Base-by-base conservation (phyloP, 768 basidiomycete genomes). In the Psilocybe cyanescens region DNA sequence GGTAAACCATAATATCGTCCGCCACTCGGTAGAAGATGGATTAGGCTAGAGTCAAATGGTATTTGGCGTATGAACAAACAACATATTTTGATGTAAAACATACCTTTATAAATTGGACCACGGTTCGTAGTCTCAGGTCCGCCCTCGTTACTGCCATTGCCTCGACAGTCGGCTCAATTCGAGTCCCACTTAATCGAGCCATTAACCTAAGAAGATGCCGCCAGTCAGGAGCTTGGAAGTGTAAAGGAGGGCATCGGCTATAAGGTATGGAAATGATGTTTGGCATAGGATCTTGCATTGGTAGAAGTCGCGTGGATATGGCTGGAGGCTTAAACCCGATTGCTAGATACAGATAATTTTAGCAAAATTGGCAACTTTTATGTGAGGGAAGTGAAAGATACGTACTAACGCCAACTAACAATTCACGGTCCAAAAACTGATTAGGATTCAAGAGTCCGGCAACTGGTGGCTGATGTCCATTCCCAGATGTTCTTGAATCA, bases 101-200 rank as follows among this genome's bases (percentile, higher is more conserved):
- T 66, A 91, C 92, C 79, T 87, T 90, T 53, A 92, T 80, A 67
- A 94, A 92, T 67, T 94, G 92, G 58, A 94, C 75, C 0, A 94
- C 89, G 0, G 87, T 87, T 45, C 92, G 87, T 48, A 94, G 75
- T 61, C 81, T 82, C 54, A 88, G 77, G 4, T 83, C 83, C 1
- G 75, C 76, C 67, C 87, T 88, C 31, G 81, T 76, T 0, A 81
- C 73, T 1, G 86, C 83, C 64, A 90, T 74, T 1, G 89, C 87
- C 66, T 90, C 89, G 39, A 91, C 69, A 0, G 88, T 86, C 1
- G 92, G 85, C 65, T 93, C 88, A 48, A 94, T 76, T 53, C 84
- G 84, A 4, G 89, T 88, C 31, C 81, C 85, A 58, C 88, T 87
- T 59, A 92, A 72, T 61, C 87, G 79, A 29, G 91, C 92, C 85